Evolutionary conservation across 768 basidiomycete genomes (phyloP), one percentile per base, ranked within the genome.

Genomic region (Trametes sanguinea): DNA sequence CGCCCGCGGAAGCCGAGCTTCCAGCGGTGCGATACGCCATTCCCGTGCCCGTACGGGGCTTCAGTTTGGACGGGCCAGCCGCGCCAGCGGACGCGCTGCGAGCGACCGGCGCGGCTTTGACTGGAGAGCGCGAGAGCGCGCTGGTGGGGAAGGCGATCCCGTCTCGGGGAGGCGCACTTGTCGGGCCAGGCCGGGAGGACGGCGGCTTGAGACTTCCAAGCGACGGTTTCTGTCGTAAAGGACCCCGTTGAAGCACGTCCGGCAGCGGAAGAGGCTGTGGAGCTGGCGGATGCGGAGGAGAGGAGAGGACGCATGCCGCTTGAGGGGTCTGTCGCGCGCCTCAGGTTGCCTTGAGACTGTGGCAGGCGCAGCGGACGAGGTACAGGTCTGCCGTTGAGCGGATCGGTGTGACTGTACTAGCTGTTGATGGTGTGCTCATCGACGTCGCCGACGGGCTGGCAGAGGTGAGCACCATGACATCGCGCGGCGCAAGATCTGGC

Each of bases 41-140:
- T n/a, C 87, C 87, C 10, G 87, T 86, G 6, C 87, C 87, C 9
- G 83, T 88, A 32, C 87, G 73, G 9, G 87, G 86, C 63, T 75
- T 81, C 17, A 81, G 82, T 44, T 30, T 51, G 29, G 48, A 46
- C 29, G 40, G 22, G 14, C 47, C 47, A 13, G 46, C 37, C 10
- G 47, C 22, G 39, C 48, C 32, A 10, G 57, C 48, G n/a, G 57
- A 51, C 2, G 57, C 50, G n/a, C 57, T 58, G 42, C 61, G 53
- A 27, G 47, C 16, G 10, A 48, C 46, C 10, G 60, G 60, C n/a
- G 44, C 37, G 30, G 52, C 43, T 37, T 50, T 54, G 45, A 35
- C n/a, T 1, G 60, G 60, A 4, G 60, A 48, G 39, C 22, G 48
- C 9, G 57, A 51, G 4, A 45, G 56, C 17, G 17, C 48, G 51